Conservation (phyloP, 768 basidiomycete species). For the Udeniomyces megalosporus region DNA sequence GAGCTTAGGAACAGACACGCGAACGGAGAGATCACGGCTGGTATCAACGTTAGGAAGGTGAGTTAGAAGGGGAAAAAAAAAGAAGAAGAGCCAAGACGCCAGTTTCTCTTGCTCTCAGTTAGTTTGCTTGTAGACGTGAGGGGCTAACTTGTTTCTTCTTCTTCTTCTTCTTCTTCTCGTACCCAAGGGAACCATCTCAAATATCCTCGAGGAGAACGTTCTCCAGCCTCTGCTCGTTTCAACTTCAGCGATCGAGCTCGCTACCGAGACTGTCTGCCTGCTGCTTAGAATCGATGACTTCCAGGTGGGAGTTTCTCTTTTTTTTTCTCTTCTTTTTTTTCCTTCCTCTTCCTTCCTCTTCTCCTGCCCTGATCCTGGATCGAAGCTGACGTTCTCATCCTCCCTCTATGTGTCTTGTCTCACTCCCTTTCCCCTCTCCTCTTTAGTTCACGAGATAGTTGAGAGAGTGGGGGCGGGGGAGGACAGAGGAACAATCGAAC, state of each 20-base stretch:
- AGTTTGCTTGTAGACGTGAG: too few species aligned
- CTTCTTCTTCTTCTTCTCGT: neutral
- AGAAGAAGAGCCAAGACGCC: neutral
- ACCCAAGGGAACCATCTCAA: constrained; percentile 75
- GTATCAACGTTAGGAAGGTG: constrained; percentile 96
- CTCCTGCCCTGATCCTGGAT: too few species aligned
- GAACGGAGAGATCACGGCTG: constrained; percentile 80
- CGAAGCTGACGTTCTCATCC: too few species aligned
- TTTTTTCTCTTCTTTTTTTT: neutral
- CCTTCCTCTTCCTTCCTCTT: neutral
- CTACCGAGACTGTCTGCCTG: constrained; percentile 95
- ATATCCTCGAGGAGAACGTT: constrained; percentile 93
- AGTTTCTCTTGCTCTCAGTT: neutral
- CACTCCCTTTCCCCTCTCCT: too few species aligned
- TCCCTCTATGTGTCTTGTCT: too few species aligned
- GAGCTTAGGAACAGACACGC: constrained; percentile 95
- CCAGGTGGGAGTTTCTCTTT: constrained; percentile 1
- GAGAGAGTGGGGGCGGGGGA: too few species aligned
- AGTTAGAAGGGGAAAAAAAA: constrained; percentile 18
- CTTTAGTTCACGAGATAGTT: too few species aligned
- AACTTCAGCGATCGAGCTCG: constrained; percentile 83
- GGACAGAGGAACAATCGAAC: too few species aligned
- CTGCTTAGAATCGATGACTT: constrained; percentile 77
- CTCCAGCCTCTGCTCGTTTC: constrained; percentile 89
- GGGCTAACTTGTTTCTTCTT: neutral